Base-by-base conservation (phyloP, 805 yeast species). In the Sugiyamaella qingdaonensis region DNA sequence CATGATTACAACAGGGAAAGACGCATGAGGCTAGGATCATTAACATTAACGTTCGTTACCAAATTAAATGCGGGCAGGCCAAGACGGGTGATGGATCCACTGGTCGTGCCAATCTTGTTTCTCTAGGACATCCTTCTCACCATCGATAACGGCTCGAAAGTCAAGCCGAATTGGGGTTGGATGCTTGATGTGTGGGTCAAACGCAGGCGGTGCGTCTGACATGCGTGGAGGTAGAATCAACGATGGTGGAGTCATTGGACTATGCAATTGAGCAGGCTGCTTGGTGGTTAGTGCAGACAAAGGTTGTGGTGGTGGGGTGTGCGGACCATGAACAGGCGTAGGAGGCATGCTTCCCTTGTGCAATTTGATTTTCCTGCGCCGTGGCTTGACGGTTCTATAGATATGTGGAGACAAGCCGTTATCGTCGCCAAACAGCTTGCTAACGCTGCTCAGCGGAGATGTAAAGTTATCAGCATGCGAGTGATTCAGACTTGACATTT, bases 301-400 rank as follows among this genome's bases (percentile, higher is more conserved):
- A 21, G 51, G 32, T 34, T 45, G 43, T 14, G 29, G 32, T 46
- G 42, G 27, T 18, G 49, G 41, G 10, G 49, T 18, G 3, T 44
- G 18, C 7, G 37, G 34, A 14, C 19, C 24, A 18, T 9, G 10
- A n/a, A 24, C 31, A 46, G 8, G 49, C 18, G 34, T 18, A 16
- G 11, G 41, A 27, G 39, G 44, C 8, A 44, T 4, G 19, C 48
- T 11, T 2, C 21, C 41, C 24, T 49, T 48, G 16, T 41, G 35
- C 4, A 44, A 45, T 31, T 46, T 46, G 21, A 51, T 51, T 16
- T 46, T 46, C 33, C 54, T 34, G 10, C 44, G 39, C 16, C 47
- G 36, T 8, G 47, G 52, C 27, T 21, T 21, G 13, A 45, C 48
- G 10, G 14, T 21, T 31, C 33, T 13, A 41, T 34, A 34, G 16